These are phyloP conservation scores for Jaminaea rosea DNA, from an alignment of 1,284 basidiomycete genomes.

Conservation along the genomic window DNA sequence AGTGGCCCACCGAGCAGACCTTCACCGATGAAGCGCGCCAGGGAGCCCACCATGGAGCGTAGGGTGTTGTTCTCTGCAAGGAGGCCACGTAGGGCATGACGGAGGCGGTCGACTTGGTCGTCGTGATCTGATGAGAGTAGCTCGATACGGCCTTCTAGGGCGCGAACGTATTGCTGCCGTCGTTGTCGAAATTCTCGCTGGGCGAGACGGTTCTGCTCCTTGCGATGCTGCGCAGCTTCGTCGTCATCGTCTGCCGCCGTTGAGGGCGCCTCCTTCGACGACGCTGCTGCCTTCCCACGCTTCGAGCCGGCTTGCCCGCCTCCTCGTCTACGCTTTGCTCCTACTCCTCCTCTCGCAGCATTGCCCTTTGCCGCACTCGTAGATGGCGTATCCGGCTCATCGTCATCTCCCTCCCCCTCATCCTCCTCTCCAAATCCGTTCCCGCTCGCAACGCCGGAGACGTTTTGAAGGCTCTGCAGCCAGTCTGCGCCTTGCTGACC, in stretches of 20 bases:
- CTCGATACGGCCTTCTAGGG: conserved; percentile 36
- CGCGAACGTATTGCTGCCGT: conserved; percentile 24
- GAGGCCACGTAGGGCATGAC: conserved; percentile 25
- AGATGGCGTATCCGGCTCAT: neutral
- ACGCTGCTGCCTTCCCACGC: conserved; percentile 13
- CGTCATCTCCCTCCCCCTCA: conserved; percentile 22
- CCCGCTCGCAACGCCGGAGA: neutral
- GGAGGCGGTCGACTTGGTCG: conserved; percentile 34
- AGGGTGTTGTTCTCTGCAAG: conserved; percentile 37
- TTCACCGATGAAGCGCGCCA: conserved; percentile 31
- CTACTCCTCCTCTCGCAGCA: neutral
- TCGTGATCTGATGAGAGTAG: conserved; percentile 37
- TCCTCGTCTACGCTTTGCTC: neutral
- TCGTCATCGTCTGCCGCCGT: no score
- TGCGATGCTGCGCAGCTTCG: conserved; percentile 15
- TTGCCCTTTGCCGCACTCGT: neutral
- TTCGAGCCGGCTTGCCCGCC: neutral
- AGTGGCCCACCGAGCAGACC: conserved; percentile 26
- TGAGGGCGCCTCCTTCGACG: neutral
- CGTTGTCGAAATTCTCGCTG: conserved; percentile 41
- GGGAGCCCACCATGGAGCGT: conserved; percentile 20
- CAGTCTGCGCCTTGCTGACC: conserved; percentile 2
- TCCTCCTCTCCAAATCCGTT: conserved; percentile 13
- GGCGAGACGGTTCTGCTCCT: conserved; percentile 38
- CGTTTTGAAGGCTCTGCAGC: conserved; percentile 3